These are phyloP conservation scores for Saccharum hybrid DNA, from an alignment of 202 grass and related monocot genomes.

Conservation along the genomic window DNA sequence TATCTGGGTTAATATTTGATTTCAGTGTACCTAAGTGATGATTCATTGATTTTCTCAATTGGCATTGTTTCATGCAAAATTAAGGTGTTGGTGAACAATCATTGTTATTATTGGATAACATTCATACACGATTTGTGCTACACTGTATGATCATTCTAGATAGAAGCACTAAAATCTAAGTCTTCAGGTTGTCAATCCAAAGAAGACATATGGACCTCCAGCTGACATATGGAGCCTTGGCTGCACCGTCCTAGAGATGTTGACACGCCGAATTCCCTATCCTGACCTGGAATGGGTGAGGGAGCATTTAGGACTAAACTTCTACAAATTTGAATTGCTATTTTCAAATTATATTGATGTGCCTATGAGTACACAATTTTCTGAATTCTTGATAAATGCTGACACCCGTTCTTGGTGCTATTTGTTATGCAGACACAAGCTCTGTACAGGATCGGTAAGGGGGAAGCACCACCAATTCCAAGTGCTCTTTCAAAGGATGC, in stretches of 20 bases:
- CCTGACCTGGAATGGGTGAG: conserved; percentile 88
- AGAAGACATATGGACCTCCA: conserved; percentile 63
- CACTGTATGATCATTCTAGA: conserved; percentile 34
- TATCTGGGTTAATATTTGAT: conserved; percentile 14
- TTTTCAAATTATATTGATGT: conserved; percentile 12
- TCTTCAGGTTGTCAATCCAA: conserved; percentile 89
- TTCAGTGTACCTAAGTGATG: conserved; percentile 9
- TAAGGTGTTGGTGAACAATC: background rate
- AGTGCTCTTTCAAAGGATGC: conserved; percentile 62
- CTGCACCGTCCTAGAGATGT: conserved; percentile 91
- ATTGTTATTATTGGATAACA: conserved; percentile 17
- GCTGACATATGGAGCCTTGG: conserved; percentile 98
- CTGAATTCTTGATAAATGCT: background rate
- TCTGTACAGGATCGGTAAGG: conserved; percentile 68
- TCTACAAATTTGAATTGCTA: conserved; percentile 14
- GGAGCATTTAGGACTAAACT: conserved; percentile 17
- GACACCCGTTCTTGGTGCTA: conserved; percentile 21
- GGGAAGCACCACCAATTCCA: conserved; percentile 66
- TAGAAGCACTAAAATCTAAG: conserved; percentile 42
- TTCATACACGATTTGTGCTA: conserved; percentile 17
- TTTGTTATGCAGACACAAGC: conserved; percentile 78
- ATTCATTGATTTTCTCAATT: background rate
- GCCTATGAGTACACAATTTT: background rate
- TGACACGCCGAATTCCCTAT: conserved; percentile 81
- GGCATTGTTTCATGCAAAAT: background rate